Conservation (phyloP, 495 filamentous ascomycete species). For the Venustampulla echinocandica region DNA sequence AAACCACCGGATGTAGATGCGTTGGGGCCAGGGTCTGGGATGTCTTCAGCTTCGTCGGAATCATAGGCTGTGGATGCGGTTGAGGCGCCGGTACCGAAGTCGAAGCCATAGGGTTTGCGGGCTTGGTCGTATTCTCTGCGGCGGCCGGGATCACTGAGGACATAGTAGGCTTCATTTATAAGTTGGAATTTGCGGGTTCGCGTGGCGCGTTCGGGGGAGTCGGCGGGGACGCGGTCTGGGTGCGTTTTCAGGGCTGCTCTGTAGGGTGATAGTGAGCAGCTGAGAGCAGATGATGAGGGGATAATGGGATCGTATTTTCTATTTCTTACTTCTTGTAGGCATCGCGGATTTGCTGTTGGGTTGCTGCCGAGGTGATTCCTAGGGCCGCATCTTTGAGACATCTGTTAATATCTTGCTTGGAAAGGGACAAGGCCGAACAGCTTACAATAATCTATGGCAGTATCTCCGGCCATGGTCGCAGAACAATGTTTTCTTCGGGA, state of each 20-base stretch:
- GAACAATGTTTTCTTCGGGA: neutral
- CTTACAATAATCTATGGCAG: slow-evolving; percentile 48
- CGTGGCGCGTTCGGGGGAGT: slow-evolving; percentile 72
- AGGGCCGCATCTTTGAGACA: slow-evolving; percentile 57
- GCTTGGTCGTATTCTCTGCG: slow-evolving; percentile 84
- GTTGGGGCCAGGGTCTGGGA: slow-evolving; percentile 34
- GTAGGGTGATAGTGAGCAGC: slow-evolving; percentile 11
- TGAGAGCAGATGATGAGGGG: neutral
- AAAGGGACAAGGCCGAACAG: slow-evolving; percentile 1
- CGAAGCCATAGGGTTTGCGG: slow-evolving; percentile 31
- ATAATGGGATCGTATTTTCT: neutral
- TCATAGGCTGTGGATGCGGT: slow-evolving; percentile 35
- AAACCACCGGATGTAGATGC: slow-evolving; percentile 36
- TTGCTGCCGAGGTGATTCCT: slow-evolving; percentile 63
- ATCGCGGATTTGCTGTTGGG: slow-evolving; percentile 77
- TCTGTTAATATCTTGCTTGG: neutral
- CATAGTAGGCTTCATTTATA: slow-evolving; percentile 97
- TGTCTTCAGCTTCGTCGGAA: slow-evolving; percentile 51
- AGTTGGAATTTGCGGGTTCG: slow-evolving; percentile 89
- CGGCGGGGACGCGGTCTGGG: slow-evolving; percentile 79
- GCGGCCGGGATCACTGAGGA: slow-evolving; percentile 69
- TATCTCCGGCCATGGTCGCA: slow-evolving; percentile 32
- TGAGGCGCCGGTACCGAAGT: slow-evolving; percentile 32
- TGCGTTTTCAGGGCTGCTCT: slow-evolving; percentile 91
- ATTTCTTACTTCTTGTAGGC: slow-evolving; percentile 85